These are phyloP conservation scores for Orbilia javanica DNA, from an alignment of 2,329 filamentous ascomycete genomes.

Conservation along the genomic window DNA sequence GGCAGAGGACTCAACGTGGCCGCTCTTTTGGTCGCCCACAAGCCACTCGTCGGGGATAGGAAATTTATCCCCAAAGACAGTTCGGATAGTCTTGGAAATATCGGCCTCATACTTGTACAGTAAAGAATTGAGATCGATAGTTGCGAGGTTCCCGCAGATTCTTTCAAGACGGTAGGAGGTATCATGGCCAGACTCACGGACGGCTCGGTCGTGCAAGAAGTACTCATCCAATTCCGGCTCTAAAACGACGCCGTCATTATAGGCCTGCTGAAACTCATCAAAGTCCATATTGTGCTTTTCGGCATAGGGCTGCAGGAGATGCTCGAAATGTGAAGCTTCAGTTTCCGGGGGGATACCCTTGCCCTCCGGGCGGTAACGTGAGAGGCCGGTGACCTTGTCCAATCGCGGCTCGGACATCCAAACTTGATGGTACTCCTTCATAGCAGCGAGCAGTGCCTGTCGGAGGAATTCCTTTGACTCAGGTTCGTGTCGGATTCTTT, in stretches of 20 bases:
- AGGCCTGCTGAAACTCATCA: conserved; percentile 85
- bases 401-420: conserved; percentile 84
- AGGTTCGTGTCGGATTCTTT: conserved; percentile 88
- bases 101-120: conserved; percentile 98
- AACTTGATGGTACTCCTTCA: conserved; percentile 94
- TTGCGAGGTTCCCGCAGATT: conserved; percentile 87
- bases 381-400: conserved; percentile 82
- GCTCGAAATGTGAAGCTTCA: conserved; percentile 85
- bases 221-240: conserved; percentile 95
- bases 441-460: conserved; percentile 84
- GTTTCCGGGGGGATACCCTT: conserved; percentile 91
- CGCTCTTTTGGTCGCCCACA: conserved; percentile 73
- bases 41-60: conserved; percentile 86
- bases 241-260: conserved; percentile 80
- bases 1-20: conserved; percentile 82
- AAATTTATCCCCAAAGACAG: conserved; percentile 84
- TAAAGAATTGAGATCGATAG: conserved; percentile 92
- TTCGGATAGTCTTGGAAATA: conserved; percentile 87
- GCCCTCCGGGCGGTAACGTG: conserved; percentile 85
- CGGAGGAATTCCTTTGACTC: conserved; percentile 84
- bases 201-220: conserved; percentile 94
- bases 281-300: conserved; percentile 86
- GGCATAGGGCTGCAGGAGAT: conserved; percentile 83
- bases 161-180: conserved; percentile 93
- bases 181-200: conserved; percentile 96